Evolutionary conservation across 2,329 filamentous ascomycete species (phyloP), one percentile per base, ranked within the genome.

Genomic region (Chaetoscypha palmicola): DNA sequence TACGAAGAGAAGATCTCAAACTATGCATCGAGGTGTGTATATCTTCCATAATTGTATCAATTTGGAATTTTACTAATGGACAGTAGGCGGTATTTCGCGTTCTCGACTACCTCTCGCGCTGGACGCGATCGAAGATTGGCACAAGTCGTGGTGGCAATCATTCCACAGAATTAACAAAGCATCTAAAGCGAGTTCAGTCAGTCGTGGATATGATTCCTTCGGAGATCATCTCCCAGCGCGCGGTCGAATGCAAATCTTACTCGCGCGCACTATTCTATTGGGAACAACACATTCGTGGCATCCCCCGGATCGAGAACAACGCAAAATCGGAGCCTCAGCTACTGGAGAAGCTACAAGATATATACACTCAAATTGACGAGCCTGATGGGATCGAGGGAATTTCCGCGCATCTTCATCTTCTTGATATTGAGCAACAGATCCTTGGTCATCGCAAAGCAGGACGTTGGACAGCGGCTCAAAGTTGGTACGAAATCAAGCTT

Each of bases 311-410:
- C 8, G 47, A 41, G 12, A 43, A 48, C 26, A 48, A 43, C 12
- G 36, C 46, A 33, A 20, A 21, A 8, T 20, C 40, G 7, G 68
- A 75, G n/a, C 72, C 83, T 41, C 72, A 78, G 19, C 71, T 92
- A 3, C 76, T 94, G 47, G 79, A 88, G 53, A 79, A 82, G 48
- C 69, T 98, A 19, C 91, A 97, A 59, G 82, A 91, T 41, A 95
- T 98, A 14, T 99, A 98, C 64, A 87, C 88, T 1, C 86, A 96
- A 56, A 97, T 99, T 48, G 92, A 99, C 58, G 92, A 99, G 57
- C 94, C 92, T 0, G 92, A 99, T 63, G 90, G 91, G 1, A 81
- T 98, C 24, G 90, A 97, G 61, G 92, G 92, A 2, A 91, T 98
- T 48, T 94, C 91, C 1, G 81, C 88, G 16, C 85, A 92, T 61